Evolutionary conservation across 495 filamentous ascomycete species (phyloP), one percentile per base, ranked within the genome.

Genomic region (Penicillium macrosclerotiorum): DNA sequence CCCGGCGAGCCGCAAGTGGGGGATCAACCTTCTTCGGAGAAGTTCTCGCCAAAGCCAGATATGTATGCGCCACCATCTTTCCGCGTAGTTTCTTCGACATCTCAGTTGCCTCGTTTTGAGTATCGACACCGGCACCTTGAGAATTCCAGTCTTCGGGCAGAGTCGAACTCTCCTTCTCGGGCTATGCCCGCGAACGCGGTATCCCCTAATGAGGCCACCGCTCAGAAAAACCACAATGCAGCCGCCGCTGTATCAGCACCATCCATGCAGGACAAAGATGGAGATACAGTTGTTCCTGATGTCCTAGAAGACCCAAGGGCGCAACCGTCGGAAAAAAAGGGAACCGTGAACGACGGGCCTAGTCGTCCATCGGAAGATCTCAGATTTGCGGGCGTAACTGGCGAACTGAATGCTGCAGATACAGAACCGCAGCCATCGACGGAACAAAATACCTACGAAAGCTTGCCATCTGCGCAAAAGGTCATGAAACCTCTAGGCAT

Each of bases 41-140:
- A n/a, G n/a, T n/a, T n/a, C 29, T 17, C 37, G 13, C 38, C 51
- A 9, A 32, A 34, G 2, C 18, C 27, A 3, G 32, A 25, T 17
- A 24, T 5, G 2, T 46, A 9, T 23, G 48, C 14, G 6, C 55
- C 58, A 9, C 45, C 45, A 2, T 71, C 72, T 6, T 42, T 74
- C 24, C 55, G 52, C 32, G 57, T 73, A 3, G 35, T 68, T 16
- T 59, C 67, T 36, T 71, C 73, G 8, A 68, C 71, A 4, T 75
- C 73, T 9, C 67, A 72, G 35, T 49, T 74, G 42, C 63, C 68
- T 1, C 66, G 68, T 41, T 78, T 76, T 47, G 64, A 72, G 54
- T 78, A 75, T 52, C 64, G 70, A n/a, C 51, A 59, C n/a, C 57
- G 49, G 38, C 62, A 57, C 29, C 36, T 29, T 6, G 7, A 34